phyloP scores from a whole-genome alignment of 495 filamentous ascomycete species.

The Clavariopsis aquatica region DNA sequence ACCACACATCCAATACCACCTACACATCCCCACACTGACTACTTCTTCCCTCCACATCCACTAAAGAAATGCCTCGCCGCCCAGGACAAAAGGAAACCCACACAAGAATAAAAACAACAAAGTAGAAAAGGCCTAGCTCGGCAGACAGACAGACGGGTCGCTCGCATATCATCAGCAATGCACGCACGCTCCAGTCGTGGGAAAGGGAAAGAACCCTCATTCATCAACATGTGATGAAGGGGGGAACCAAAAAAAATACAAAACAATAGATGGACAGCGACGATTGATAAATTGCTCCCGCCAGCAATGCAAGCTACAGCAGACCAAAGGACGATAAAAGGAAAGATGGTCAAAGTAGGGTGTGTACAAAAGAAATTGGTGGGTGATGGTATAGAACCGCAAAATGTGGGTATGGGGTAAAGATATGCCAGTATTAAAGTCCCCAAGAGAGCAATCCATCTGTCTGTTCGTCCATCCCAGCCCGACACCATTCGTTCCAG shows the following conservation, averaged over 20 bases:
- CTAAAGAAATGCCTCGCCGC: background rate
- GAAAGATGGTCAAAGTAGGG: background rate
- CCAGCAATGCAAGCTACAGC: conserved; percentile 8
- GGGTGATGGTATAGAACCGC: background rate
- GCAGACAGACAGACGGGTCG: background rate
- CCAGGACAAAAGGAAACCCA: no score
- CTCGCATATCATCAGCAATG: conserved; percentile 1
- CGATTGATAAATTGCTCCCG: conserved; percentile 5
- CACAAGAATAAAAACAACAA: background rate
- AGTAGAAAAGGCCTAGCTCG: background rate
- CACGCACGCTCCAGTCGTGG: conserved; percentile 16
- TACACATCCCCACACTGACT: background rate
- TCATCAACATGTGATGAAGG: background rate
- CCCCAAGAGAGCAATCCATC: background rate
- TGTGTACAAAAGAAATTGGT: conserved; percentile 16
- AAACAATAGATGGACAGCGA: conserved; percentile 1
- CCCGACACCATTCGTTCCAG: background rate
- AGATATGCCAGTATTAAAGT: conserved; percentile 9
- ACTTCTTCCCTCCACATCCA: background rate
- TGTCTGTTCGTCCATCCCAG: background rate
- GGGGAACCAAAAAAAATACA: background rate
- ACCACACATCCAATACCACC: background rate
- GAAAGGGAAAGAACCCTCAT: background rate
- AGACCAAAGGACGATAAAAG: background rate
- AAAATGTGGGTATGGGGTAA: background rate